phyloP scores from a whole-genome alignment of 2,329 filamentous ascomycete species.

The Pseudogymnoascus sp. region DNA sequence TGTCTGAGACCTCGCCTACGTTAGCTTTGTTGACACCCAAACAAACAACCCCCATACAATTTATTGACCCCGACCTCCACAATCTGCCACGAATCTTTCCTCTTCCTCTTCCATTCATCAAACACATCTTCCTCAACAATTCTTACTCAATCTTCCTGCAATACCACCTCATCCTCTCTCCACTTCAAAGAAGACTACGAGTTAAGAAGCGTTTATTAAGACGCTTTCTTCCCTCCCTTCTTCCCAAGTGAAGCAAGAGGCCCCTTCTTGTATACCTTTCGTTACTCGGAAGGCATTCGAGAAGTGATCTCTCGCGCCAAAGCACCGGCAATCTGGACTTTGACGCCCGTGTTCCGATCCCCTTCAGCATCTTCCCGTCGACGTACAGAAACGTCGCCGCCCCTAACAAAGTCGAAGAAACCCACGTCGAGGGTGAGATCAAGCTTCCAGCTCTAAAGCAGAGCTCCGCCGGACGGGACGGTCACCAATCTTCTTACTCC shows the following conservation, averaged over 20 bases:
- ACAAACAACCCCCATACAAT: constrained; percentile 9
- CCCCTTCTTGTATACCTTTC: constrained; percentile 65
- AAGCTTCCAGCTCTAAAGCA: constrained; percentile 57
- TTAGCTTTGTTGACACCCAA: constrained; percentile 12
- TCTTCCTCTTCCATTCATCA: constrained; percentile 10
- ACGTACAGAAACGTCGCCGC: constrained; percentile 73
- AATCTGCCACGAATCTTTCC: constrained; percentile 11
- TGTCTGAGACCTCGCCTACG: constrained; percentile 10
- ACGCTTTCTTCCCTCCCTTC: constrained; percentile 34
- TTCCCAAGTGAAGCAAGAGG: constrained; percentile 56
- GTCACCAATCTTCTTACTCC: constrained; percentile 73
- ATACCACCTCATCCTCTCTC: constrained; percentile 11
- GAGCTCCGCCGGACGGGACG: constrained; percentile 90
- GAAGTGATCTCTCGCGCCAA: constrained; percentile 59
- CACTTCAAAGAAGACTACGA: constrained; percentile 14
- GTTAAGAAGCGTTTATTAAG: constrained; percentile 26
- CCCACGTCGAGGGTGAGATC: constrained; percentile 85
- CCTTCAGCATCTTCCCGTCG: constrained; percentile 99
- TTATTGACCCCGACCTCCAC: constrained; percentile 10
- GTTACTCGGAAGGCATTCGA: constrained; percentile 57
- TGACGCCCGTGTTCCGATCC: constrained; percentile 98
- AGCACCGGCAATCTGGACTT: constrained; percentile 98
- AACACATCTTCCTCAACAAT: constrained; percentile 8
- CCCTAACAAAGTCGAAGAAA: constrained; percentile 56
- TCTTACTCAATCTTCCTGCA: constrained; percentile 5